Conservation (phyloP, 768 basidiomycete species). For the Floccularia luteovirens region DNA sequence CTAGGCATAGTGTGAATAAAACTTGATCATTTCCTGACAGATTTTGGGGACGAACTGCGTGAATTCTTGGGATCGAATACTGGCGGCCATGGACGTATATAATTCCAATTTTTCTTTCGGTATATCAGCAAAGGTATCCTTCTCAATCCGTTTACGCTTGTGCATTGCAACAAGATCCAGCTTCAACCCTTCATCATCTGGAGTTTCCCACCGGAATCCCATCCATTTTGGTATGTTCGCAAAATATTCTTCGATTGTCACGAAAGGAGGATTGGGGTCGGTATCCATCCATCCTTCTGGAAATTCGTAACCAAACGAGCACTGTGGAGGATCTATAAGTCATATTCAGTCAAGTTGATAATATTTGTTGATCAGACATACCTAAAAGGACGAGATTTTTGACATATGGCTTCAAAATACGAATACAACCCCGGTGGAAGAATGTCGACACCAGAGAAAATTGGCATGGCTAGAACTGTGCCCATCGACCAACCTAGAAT, state of each 20-base stretch:
- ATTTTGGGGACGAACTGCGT: constrained; percentile 1
- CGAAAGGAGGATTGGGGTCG: constrained; percentile 10
- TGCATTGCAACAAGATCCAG: constrained; percentile 13
- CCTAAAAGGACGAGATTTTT: constrained; percentile 24
- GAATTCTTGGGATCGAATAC: constrained; percentile 14
- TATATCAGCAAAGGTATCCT: constrained; percentile 13
- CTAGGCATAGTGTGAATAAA: constrained; percentile 6
- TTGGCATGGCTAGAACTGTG: constrained; percentile 15
- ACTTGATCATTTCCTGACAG: not conserved
- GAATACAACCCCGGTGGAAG: constrained; percentile 14
- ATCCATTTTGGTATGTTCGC: constrained; percentile 18
- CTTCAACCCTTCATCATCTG: constrained; percentile 7
- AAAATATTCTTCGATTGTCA: constrained; percentile 15
- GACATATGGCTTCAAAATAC: constrained; percentile 19
- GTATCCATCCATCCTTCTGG: constrained; percentile 14
- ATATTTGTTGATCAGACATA: constrained; percentile 7
- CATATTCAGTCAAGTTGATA: not conserved
- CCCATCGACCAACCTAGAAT: constrained; percentile 34
- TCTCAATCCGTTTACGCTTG: constrained; percentile 10
- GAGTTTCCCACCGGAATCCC: constrained; percentile 19
- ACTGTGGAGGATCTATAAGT: constrained; percentile 21
- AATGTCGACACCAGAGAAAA: constrained; percentile 17
- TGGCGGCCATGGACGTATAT: constrained; percentile 10
- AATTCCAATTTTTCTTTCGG: constrained; percentile 9
- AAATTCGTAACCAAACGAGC: constrained; percentile 18